Conservation (phyloP, 2,329 filamentous ascomycete species). For the Aureobasidium sp. region DNA sequence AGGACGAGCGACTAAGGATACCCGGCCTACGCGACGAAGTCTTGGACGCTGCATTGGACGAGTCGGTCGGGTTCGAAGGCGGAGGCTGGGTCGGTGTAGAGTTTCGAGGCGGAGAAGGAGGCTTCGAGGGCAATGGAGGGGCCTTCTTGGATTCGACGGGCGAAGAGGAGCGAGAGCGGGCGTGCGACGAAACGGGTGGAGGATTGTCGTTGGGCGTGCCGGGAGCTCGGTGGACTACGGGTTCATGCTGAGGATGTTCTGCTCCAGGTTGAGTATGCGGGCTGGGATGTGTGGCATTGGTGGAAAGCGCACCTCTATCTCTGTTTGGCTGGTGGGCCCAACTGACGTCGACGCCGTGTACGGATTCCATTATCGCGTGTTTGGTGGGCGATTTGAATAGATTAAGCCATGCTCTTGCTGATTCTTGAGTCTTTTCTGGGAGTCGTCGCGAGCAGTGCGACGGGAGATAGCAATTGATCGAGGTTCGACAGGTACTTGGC, state of each 20-base stretch:
- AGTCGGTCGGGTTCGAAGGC: conserved; percentile 18
- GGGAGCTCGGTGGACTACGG: conserved; percentile 30
- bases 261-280: conserved; percentile 21
- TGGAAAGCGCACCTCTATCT: conserved; percentile 57
- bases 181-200: conserved; percentile 31
- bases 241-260: conserved; percentile 27
- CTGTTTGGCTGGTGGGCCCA: conserved; percentile 73
- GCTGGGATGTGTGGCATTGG: conserved; percentile 18
- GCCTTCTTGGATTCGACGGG: conserved; percentile 11
- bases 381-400: neutral
- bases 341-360: conserved; percentile 78
- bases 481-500: neutral
- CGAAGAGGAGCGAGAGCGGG: conserved; percentile 23
- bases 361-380: conserved; percentile 22
- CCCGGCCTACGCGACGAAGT: conserved; percentile 30
- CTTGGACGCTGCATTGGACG: conserved; percentile 22
- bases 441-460: neutral
- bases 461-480: neutral
- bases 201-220: conserved; percentile 29
- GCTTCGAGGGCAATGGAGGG: neutral
- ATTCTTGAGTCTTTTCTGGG: neutral
- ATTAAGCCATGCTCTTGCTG: conserved; percentile 9
- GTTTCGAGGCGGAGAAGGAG: neutral
- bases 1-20: conserved; percentile 36
- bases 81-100: neutral